Conservation (phyloP, 2,329 filamentous ascomycete species). For the Coleophoma eucalyptorum region DNA sequence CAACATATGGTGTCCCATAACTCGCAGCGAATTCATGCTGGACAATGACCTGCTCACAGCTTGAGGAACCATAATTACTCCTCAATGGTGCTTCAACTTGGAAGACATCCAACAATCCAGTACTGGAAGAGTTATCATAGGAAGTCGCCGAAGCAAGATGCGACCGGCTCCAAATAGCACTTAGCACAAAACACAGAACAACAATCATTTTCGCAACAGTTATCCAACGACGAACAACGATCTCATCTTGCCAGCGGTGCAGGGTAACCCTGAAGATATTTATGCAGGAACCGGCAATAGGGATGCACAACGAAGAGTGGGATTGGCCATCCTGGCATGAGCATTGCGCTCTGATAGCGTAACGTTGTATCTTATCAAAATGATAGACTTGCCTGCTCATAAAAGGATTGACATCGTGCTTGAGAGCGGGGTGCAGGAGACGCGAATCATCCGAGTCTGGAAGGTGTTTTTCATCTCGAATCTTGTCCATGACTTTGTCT, state of each 20-base stretch:
- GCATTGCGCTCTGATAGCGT: not conserved
- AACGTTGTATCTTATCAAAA: not conserved
- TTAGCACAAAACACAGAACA: too few species aligned
- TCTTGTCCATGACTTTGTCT: not conserved
- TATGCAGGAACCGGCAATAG: not conserved
- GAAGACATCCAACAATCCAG: conserved; percentile 10
- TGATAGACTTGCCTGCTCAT: not conserved
- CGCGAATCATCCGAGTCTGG: not conserved
- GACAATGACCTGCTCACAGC: conserved; percentile 15
- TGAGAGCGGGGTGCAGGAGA: not conserved
- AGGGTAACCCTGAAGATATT: not conserved
- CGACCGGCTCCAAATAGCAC: not conserved
- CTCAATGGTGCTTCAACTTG: conserved; percentile 17
- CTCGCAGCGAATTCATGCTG: conserved; percentile 62
- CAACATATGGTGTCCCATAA: conserved; percentile 66
- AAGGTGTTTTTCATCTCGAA: not conserved
- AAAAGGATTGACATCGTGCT: not conserved
- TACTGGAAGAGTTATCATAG: not conserved
- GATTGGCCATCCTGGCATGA: not conserved
- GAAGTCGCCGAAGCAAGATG: not conserved
- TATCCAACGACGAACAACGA: not conserved
- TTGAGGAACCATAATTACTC: conserved; percentile 10
- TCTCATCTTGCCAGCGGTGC: not conserved
- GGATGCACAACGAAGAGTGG: not conserved
- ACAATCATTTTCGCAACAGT: not conserved